Percentiles rank a stretch among this genome's conserved stretches.
These are phyloP conservation scores for Chamaecyparis obtusa DNA, from an alignment of 75 land plant genomes.

Conservation along the genomic window DNA sequence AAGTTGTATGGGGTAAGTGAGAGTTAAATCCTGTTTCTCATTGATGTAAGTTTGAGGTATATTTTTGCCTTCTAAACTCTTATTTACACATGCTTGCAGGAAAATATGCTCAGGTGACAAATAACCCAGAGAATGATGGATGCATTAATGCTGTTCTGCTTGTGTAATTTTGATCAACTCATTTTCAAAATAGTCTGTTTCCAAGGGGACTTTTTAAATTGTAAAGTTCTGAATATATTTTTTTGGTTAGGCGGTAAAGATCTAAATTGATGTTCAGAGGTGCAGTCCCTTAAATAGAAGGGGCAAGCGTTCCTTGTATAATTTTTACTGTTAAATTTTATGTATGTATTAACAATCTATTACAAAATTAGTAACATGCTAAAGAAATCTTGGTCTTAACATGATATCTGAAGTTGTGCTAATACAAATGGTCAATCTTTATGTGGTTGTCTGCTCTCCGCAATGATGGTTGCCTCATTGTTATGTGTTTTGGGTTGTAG, in stretches of 20 bases:
- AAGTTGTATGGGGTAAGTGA: slow-evolving; percentile 95
- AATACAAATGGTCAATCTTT: too few species aligned
- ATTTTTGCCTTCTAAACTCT: neutral
- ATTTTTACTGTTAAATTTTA: neutral
- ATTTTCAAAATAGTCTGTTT: neutral
- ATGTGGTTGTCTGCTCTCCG: too few species aligned
- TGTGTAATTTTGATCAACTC: slow-evolving; percentile 31
- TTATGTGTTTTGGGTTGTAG: too few species aligned
- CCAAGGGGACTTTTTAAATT: neutral
- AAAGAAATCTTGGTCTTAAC: neutral
- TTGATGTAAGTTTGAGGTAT: neutral
- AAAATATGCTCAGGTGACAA: slow-evolving; percentile 85
- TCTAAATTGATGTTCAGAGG: neutral
- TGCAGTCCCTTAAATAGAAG: neutral
- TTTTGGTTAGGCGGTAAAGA: neutral
- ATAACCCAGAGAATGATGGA: slow-evolving; percentile 90
- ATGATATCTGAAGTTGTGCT: too few species aligned
- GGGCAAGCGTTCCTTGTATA: neutral
- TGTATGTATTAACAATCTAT: neutral
- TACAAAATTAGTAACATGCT: neutral
- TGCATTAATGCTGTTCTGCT: slow-evolving; percentile 85
- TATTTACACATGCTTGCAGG: slow-evolving; percentile 34
- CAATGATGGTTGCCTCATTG: too few species aligned
- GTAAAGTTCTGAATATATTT: neutral
- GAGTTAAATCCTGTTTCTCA: neutral